Evolutionary conservation across 2,329 filamentous ascomycete genomes (phyloP).

Genomic region (Cercospora citrullina): DNA sequence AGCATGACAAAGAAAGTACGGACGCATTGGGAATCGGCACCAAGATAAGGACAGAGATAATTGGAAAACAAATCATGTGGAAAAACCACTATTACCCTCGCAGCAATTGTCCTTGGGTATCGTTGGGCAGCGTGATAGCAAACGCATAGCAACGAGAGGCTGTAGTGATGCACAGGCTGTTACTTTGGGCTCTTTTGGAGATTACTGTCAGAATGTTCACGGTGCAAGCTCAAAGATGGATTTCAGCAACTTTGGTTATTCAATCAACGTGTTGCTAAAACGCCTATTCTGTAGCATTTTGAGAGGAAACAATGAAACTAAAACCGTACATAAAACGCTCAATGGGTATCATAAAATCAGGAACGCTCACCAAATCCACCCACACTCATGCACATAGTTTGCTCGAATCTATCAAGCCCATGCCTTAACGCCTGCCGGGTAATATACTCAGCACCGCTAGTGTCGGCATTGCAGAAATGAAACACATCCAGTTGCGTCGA

Average conservation of each 20-base stretch:
- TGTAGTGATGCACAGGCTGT: not conserved
- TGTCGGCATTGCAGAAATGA: not conserved
- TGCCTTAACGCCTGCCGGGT: not conserved
- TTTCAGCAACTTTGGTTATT: not conserved
- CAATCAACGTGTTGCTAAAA: not conserved
- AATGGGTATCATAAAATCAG: not conserved
- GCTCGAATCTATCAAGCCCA: not conserved
- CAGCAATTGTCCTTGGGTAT: not conserved
- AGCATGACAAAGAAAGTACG: not conserved
- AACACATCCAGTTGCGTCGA: not conserved
- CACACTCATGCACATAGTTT: not conserved
- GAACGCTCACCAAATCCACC: not conserved
- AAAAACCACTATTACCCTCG: accelerated
- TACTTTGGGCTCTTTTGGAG: not conserved
- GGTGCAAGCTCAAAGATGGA: not conserved
- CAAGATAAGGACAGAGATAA: not conserved
- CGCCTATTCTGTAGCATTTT: not conserved
- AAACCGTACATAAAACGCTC: not conserved
- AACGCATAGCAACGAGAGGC: not conserved
- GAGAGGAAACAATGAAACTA: not conserved
- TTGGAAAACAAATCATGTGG: not conserved
- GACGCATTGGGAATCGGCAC: not conserved
- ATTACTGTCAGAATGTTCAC: not conserved
- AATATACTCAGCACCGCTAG: not conserved
- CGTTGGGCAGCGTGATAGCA: not conserved